Evolutionary conservation across 2,329 filamentous ascomycete species (phyloP).

Genomic region (Aspergillus fijiensis): DNA sequence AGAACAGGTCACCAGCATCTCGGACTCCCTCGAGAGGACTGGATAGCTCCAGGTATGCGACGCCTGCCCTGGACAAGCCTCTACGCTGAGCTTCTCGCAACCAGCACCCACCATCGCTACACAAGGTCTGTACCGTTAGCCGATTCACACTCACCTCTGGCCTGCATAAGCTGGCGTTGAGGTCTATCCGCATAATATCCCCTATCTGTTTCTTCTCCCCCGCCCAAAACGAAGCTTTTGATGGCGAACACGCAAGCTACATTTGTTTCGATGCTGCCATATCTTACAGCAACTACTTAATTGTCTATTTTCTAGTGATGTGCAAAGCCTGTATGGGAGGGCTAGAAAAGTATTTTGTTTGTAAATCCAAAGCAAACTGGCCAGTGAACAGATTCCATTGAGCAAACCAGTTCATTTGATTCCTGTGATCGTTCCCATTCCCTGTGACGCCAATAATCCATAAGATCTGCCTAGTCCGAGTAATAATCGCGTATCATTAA

Average conservation of each 20-base stretch:
- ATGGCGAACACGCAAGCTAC: background rate
- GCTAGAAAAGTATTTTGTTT: background rate
- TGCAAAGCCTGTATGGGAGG: background rate
- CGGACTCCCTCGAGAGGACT: slow-evolving; percentile 3
- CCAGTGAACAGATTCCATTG: background rate
- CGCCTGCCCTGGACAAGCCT: background rate
- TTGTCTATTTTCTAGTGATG: background rate
- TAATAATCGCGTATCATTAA: background rate
- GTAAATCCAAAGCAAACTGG: background rate
- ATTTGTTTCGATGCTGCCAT: background rate
- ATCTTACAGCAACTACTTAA: background rate
- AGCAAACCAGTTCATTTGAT: background rate
- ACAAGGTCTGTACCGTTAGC: no score
- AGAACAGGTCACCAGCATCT: background rate
- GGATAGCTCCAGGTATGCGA: slow-evolving; percentile 15
- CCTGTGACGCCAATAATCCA: background rate
- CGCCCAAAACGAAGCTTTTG: background rate
- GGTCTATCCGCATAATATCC: no score
- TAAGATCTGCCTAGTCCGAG: background rate
- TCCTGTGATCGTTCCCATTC: background rate
- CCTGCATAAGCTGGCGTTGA: background rate
- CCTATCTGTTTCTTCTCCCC: background rate
- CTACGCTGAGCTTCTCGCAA: background rate
- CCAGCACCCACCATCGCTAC: no score
- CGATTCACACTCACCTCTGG: background rate